Evolutionary conservation across 108 stramenopile genomes (phyloP), one percentile per base, ranked within the genome.

Genomic region (Nitzschia inconspicua): DNA sequence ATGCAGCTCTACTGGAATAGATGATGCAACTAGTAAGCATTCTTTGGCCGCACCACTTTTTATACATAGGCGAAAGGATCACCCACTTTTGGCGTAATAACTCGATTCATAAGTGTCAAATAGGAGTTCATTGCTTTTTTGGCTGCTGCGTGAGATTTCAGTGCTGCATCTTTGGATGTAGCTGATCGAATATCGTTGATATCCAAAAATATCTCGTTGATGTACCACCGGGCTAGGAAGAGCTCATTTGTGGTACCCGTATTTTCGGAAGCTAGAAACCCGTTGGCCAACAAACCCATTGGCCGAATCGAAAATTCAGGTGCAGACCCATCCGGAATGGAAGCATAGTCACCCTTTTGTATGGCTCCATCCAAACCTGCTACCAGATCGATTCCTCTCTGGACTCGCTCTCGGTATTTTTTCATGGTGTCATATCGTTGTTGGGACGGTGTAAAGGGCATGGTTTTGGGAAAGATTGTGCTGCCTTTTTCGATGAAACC

Each of bases 191-290:
- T 63, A 65, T 91, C 89, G 30, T 68, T 77, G 57, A 91, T 71
- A 28, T 75, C 55, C 34, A 91, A 41, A 37, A 68, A 75, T 13
- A 85, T 67, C 55, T 91, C 89, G 60, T 91, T 91, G 29, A 91
- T 79, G 51, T 91, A 91, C 84, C 86, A 91, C 6, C 89, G 59
- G 23, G 84, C 84, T 6, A 91, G 34, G 48, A 91, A 74, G 14
- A 91, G 54, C 57, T 87, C 89, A 63, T 91, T 91, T 16, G 86
- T 83, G 8, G 82, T 77, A 7, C 85, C 85, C 16, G 82, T 83
- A 57, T 87, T 91, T 54, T 91, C 89, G 11, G 79, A 73, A 3
- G 85, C 90, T 37, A 88, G 48, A 34, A 91, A 81, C 14, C 68
- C 58, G 43, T 91, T 88, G 14, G 90, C 90, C 60, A 91, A 32